Evolutionary conservation across 1,139 yeast species (phyloP), one percentile per base, ranked within the genome.

Genomic region (Saccharomycopsis phalli): DNA sequence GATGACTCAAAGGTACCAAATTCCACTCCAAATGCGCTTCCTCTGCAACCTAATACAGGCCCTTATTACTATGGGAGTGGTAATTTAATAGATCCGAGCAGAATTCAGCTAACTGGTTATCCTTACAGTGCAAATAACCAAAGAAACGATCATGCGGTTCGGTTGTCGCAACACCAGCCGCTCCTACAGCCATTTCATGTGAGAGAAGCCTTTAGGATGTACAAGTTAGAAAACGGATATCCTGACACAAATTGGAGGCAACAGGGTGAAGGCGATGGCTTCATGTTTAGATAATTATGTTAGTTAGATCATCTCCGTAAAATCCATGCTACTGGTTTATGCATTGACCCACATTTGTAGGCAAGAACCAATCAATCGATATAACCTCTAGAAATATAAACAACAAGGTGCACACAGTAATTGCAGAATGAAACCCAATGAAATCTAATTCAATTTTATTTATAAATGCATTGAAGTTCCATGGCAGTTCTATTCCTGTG

Each of bases 221-320:
- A 38, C 21, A 37, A 38, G 20, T 33, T 36, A 19, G 47, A 42
- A 17, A 44, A 42, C 13, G 33, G 35, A 16, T 44, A 38, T 17
- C 47, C 47, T 2, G 33, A 31, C 14, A 36, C 36, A 7, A 26
- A 22, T n/a, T 39, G 42, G 37, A 19, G 42, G 5, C 38, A 44
- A 25, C 47, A 44, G 22, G 46, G 47, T 18, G 47, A 42, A 3
- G 45, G 43, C 3, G 29, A 38, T 31, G 47, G 47, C 22, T 20
- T 31, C 22, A 38, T 41, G 41, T 44, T 41, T 26, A 38, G 47
- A 31, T 43, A 37, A 25, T 20, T 23, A 23, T n/a, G n/a, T n/a
- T n/a, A n/a, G n/a, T n/a, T n/a, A n/a, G n/a, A n/a, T n/a, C n/a
- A n/a, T n/a, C n/a, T n/a, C n/a, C n/a, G n/a, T n/a, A n/a, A n/a